phyloP scores from a whole-genome alignment of 805 yeast genomes.

The Naumovozyma castellii region DNA sequence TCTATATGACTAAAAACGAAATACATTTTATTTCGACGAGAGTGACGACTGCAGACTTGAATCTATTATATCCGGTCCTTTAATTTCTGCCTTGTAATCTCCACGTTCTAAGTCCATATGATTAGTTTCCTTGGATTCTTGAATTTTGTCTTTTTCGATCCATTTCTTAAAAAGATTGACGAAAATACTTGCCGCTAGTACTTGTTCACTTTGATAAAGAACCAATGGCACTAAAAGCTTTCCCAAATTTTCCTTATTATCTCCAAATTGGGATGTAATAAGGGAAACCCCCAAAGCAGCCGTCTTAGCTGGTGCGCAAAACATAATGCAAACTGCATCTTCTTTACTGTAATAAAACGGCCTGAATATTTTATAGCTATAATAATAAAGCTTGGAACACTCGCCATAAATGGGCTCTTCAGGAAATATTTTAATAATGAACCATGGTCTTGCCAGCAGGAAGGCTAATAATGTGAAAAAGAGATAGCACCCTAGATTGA shows the following conservation, averaged over 20 bases:
- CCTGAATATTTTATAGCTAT: conserved; percentile 30
- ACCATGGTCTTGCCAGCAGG: conserved; percentile 50
- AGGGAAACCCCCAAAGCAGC: conserved; percentile 87
- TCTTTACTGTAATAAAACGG: conserved; percentile 64
- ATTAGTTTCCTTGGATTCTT: conserved; percentile 3
- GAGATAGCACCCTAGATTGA: conserved; percentile 71
- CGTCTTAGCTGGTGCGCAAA: conserved; percentile 89
- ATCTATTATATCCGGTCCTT: background rate
- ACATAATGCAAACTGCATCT: conserved; percentile 72
- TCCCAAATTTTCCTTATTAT: conserved; percentile 51
- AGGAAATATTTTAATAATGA: conserved; percentile 36
- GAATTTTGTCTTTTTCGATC: conserved; percentile 31
- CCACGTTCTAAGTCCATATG: conserved; percentile 8
- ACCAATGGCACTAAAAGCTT: conserved; percentile 72
- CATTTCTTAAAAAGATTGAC: conserved; percentile 61
- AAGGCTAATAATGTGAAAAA: conserved; percentile 63
- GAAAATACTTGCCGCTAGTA: conserved; percentile 65
- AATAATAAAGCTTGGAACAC: conserved; percentile 38
- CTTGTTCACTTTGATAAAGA: conserved; percentile 80
- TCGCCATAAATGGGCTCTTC: conserved; percentile 38
- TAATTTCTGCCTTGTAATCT: background rate
- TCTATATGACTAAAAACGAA: background rate
- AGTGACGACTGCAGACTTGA: background rate
- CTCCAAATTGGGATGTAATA: conserved; percentile 71
- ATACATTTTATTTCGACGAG: background rate